phyloP scores from a whole-genome alignment of 768 basidiomycete genomes.

The Termitomyces sp. region DNA sequence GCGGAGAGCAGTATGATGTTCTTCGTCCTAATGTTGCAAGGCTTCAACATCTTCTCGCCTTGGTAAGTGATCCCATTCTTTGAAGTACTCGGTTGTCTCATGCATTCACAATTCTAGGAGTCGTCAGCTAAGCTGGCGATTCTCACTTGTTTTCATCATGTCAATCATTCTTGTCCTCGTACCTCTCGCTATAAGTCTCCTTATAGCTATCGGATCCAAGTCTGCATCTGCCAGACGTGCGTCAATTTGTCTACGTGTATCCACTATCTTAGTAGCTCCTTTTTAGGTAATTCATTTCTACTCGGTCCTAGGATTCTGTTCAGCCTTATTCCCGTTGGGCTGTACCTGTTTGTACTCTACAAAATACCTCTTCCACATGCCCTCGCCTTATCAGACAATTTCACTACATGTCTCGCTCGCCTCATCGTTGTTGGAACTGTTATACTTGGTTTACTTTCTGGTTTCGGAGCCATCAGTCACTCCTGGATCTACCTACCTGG shows the following conservation, averaged over 20 bases:
- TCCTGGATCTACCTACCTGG: slow-evolving; percentile 57
- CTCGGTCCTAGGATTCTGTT: slow-evolving; percentile 32
- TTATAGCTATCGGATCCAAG: slow-evolving; percentile 41
- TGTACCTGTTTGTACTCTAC: slow-evolving; percentile 59
- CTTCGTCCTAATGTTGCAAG: slow-evolving; percentile 69
- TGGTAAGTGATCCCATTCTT: slow-evolving; percentile 28
- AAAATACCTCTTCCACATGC: slow-evolving; percentile 62
- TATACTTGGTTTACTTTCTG: slow-evolving; percentile 75
- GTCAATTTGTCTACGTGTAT: not conserved
- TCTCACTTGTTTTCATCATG: slow-evolving; percentile 60
- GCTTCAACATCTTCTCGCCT: slow-evolving; percentile 44
- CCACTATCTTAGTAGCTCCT: not conserved
- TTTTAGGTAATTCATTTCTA: slow-evolving; percentile 12
- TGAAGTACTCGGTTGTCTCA: not conserved
- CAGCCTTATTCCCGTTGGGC: slow-evolving; percentile 42
- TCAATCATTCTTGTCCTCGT: slow-evolving; percentile 58
- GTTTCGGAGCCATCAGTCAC: slow-evolving; percentile 69
- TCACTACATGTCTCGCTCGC: slow-evolving; percentile 50
- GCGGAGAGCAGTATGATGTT: slow-evolving; percentile 74
- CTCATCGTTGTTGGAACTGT: slow-evolving; percentile 73
- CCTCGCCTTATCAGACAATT: slow-evolving; percentile 32
- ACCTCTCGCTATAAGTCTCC: slow-evolving; percentile 58
- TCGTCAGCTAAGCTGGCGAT: slow-evolving; percentile 62
- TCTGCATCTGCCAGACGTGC: slow-evolving; percentile 17
- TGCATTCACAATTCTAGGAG: slow-evolving; percentile 33